phyloP scores from a whole-genome alignment of 148 eudicot species.

The Silene conica region DNA sequence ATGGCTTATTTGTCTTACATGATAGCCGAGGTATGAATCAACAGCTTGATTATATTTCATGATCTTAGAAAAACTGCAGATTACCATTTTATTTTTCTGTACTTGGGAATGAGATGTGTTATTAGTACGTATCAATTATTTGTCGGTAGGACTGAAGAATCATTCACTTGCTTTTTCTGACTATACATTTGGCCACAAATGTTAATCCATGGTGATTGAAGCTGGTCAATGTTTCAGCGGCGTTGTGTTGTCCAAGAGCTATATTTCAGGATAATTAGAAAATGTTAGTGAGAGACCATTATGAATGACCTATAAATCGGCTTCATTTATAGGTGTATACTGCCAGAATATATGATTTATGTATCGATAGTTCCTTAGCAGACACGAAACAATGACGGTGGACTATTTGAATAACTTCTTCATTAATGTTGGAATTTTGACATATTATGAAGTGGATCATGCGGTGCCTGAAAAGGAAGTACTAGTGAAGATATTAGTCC shows the following conservation, averaged over 20 bases:
- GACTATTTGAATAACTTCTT: neutral
- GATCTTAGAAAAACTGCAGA: neutral
- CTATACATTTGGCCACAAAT: neutral
- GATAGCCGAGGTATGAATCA: slow-evolving; percentile 70
- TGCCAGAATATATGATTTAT: neutral
- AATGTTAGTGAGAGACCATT: too few species aligned
- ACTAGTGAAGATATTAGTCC: neutral
- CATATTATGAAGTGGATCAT: neutral
- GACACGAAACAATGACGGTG: neutral
- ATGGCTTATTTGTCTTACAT: slow-evolving; percentile 94
- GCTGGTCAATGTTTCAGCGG: too few species aligned
- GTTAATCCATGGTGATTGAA: too few species aligned
- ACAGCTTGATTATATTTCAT: neutral
- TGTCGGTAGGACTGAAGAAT: too few species aligned
- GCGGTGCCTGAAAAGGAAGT: neutral
- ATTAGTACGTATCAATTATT: neutral
- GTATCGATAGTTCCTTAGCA: neutral
- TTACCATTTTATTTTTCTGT: neutral
- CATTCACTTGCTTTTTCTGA: neutral
- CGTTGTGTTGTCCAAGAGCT: too few species aligned
- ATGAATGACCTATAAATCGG: too few species aligned
- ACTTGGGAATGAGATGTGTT: neutral
- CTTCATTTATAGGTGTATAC: too few species aligned
- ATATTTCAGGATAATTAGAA: too few species aligned
- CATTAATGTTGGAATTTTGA: neutral